Conservation (phyloP, 345 rosid genomes). For the Dimocarpus longan region DNA sequence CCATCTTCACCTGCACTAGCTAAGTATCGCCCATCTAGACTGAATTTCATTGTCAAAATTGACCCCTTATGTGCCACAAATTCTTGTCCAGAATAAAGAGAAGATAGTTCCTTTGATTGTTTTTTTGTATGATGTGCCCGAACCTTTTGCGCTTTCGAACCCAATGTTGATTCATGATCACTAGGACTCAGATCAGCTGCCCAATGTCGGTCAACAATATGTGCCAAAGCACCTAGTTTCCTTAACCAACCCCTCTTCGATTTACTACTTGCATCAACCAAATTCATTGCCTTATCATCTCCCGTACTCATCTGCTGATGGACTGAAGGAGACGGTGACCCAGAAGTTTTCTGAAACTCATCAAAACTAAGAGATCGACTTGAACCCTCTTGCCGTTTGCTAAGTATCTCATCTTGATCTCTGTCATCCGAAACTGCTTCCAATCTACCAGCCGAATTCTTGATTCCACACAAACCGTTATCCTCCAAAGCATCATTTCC, state of each 20-base stretch:
- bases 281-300: constrained; percentile 25
- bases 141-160: constrained; percentile 39
- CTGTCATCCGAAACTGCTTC: constrained; percentile 37
- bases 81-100: constrained; percentile 69
- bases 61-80: constrained; percentile 73
- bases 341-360: constrained; percentile 42
- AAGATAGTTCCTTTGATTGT: constrained; percentile 64
- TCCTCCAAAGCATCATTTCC: constrained; percentile 26
- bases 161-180: constrained; percentile 38
- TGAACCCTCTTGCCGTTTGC: constrained; percentile 40
- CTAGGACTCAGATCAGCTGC: constrained; percentile 21
- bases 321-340: constrained; percentile 32
- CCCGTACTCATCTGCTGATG: constrained; percentile 20
- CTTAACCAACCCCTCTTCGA: constrained; percentile 51
- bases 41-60: constrained; percentile 73
- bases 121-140: constrained; percentile 53
- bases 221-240: constrained; percentile 46
- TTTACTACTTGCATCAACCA: constrained; percentile 31
- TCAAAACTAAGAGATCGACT: constrained; percentile 50
- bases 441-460: constrained; percentile 44
- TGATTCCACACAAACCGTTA: constrained; percentile 21
- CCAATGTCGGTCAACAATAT: constrained; percentile 34
- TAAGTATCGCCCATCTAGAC: constrained; percentile 66
- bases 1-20: constrained; percentile 82
- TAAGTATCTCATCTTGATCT: constrained; percentile 32